A percentile compares a stretch with the other conserved stretches of the same genome.
Evolutionary conservation across 1,284 basidiomycete genomes (phyloP).

Genomic region (Leccinum griseonigrum): DNA sequence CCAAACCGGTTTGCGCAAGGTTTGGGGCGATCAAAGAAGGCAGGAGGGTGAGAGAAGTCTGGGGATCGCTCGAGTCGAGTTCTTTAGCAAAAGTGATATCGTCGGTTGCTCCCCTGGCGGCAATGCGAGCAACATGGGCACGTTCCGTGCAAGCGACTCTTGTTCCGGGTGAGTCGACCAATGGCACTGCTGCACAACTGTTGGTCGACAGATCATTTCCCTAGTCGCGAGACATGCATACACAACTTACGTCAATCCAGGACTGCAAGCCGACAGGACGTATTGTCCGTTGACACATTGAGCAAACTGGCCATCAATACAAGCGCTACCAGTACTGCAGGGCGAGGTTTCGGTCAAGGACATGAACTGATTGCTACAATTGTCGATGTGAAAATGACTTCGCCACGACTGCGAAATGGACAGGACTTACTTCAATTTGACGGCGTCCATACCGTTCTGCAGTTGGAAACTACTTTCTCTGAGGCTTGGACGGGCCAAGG

Average conservation of each 20-base stretch:
- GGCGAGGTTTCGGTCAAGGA: slow-evolving; percentile 1
- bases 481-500: slow-evolving; percentile 38
- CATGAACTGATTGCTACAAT: slow-evolving; percentile 18
- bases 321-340: slow-evolving; percentile 45
- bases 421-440: slow-evolving; percentile 47
- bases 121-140: slow-evolving; percentile 39
- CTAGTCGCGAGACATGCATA: neutral
- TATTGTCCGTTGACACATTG: slow-evolving; percentile 52
- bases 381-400: slow-evolving; percentile 29
- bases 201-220: neutral
- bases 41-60: slow-evolving; percentile 44
- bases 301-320: slow-evolving; percentile 44
- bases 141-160: slow-evolving; percentile 22
- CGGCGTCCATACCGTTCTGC: slow-evolving; percentile 53
- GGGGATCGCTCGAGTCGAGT: slow-evolving; percentile 32
- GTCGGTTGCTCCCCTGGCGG: slow-evolving; percentile 37
- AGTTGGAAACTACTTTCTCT: slow-evolving; percentile 36
- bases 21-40: slow-evolving; percentile 43
- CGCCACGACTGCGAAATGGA: neutral
- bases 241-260: slow-evolving; percentile 41
- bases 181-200: neutral
- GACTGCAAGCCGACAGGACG: slow-evolving; percentile 39
- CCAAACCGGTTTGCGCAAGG: slow-evolving; percentile 47
- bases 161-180: neutral
- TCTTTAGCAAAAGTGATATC: slow-evolving; percentile 10